Base-by-base conservation (phyloP, 345 rosid species). In the Eucalyptus sideroxylon region DNA sequence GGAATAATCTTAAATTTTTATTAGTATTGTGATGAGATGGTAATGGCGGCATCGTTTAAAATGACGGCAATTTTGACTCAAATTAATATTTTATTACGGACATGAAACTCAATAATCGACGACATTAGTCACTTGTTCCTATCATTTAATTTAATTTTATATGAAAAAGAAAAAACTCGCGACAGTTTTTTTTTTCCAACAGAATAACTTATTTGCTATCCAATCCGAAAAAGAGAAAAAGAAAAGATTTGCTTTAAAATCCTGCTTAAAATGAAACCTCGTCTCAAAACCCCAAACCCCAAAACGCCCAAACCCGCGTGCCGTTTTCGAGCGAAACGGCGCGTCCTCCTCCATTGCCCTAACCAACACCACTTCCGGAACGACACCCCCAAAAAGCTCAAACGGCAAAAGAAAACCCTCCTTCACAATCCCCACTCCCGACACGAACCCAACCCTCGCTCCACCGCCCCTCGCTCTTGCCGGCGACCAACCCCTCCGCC, bases 61-160 rank as follows among this genome's bases (percentile, higher is more conserved):
- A 65, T 67, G 10, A 67, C 1, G 6, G 10, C 1, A 67, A 65
- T 65, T n/a, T 15, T 0, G 0, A n/a, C 21, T n/a, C 37, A 65
- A 65, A 7, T 15, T 65, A n/a, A 51, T 51, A 51, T 65, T 65
- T 1, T 59, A 24, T 59, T 1, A 59, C 5, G 3, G 3, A 0
- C 0, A 30, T 65, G 37, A 40, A 5, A 65, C 21, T 65, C 11
- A 15, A 0, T 65, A n/a, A n/a, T 65, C 0, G 5, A 14, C 2
- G 2, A 65, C 2, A n/a, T 3, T 24, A 65, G 4, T 7, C 6
- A 0, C 2, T 1, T n/a, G 2, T 4, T 65, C 3, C 11, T 65
- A 65, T 0, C 21, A n/a, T 65, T 15, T 65, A 60, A n/a, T n/a
- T 65, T 65, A 15, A n/a, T 65, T n/a, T 7, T 4, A 14, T 14